phyloP scores from a whole-genome alignment of 2,329 filamentous ascomycete genomes.

The Claviceps sp. region DNA sequence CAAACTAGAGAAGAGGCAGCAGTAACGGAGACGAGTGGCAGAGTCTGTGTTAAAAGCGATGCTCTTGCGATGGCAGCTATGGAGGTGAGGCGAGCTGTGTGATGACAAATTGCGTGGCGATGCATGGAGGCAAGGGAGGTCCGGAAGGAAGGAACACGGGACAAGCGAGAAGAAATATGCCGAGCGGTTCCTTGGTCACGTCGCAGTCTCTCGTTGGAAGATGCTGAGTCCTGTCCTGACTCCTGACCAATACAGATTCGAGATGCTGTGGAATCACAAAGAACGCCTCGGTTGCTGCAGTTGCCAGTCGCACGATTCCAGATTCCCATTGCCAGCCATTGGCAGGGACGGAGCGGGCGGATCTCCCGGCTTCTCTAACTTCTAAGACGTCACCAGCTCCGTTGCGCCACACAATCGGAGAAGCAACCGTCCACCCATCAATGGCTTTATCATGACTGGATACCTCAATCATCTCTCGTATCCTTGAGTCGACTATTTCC shows the following conservation, averaged over 20 bases:
- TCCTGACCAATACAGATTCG: neutral
- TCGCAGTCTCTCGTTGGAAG: too few relatives aligned
- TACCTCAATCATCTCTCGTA: neutral
- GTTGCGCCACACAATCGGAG: neutral
- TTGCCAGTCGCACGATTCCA: too few relatives aligned
- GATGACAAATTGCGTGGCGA: conserved; percentile 6
- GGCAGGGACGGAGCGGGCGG: neutral
- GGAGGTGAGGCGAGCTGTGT: conserved; percentile 2
- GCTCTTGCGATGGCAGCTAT: neutral
- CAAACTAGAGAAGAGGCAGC: neutral
- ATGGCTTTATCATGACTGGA: neutral
- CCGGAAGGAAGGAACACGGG: neutral
- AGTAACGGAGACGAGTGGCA: neutral
- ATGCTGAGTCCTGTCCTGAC: too few relatives aligned
- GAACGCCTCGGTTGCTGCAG: neutral
- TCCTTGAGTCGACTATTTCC: neutral
- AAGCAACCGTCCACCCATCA: neutral
- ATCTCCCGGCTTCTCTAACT: neutral
- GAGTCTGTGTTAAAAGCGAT: conserved; percentile 4
- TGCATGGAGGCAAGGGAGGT: conserved; percentile 1
- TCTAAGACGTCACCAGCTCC: neutral
- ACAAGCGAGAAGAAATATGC: neutral
- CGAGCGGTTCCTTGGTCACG: too few relatives aligned
- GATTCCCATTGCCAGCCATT: neutral
- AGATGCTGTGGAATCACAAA: neutral